Conservation (phyloP, 495 filamentous ascomycete species). For the Ascobolus immersus region DNA sequence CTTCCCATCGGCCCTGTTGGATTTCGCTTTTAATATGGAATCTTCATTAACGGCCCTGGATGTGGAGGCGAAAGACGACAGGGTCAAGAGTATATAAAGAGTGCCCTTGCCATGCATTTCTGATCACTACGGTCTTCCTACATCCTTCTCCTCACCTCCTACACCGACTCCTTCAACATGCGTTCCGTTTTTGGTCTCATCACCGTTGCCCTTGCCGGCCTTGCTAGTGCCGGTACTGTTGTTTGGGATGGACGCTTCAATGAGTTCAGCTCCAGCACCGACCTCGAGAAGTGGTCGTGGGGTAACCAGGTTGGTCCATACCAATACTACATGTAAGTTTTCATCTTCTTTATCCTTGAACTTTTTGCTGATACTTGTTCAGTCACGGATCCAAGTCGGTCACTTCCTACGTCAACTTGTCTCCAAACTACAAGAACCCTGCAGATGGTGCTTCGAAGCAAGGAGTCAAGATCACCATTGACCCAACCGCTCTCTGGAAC, state of each 20-base stretch:
- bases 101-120: too few species aligned
- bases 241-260: conserved; percentile 15
- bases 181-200: neutral
- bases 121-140: too few species aligned
- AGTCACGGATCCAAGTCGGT: conserved; percentile 25
- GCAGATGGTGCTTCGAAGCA: conserved; percentile 33
- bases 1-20: too few species aligned
- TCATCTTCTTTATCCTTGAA: too few species aligned
- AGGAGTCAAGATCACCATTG: conserved; percentile 43
- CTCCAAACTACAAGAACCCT: conserved; percentile 36
- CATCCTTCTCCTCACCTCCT: too few species aligned
- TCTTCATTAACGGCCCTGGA: too few species aligned
- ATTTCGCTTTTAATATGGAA: too few species aligned
- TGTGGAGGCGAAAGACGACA: too few species aligned
- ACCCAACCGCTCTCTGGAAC: conserved; percentile 37
- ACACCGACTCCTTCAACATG: too few species aligned
- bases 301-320: conserved; percentile 13
- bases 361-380: too few species aligned
- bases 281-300: conserved; percentile 14
- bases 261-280: conserved; percentile 10
- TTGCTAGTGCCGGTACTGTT: conserved; percentile 13
- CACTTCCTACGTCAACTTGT: conserved; percentile 28
- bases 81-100: too few species aligned
- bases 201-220: conserved; percentile 7
- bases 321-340: conserved; percentile 5